Evolutionary conservation across 2,329 filamentous ascomycete genomes (phyloP).

Genomic region (Fusarium humuli): DNA sequence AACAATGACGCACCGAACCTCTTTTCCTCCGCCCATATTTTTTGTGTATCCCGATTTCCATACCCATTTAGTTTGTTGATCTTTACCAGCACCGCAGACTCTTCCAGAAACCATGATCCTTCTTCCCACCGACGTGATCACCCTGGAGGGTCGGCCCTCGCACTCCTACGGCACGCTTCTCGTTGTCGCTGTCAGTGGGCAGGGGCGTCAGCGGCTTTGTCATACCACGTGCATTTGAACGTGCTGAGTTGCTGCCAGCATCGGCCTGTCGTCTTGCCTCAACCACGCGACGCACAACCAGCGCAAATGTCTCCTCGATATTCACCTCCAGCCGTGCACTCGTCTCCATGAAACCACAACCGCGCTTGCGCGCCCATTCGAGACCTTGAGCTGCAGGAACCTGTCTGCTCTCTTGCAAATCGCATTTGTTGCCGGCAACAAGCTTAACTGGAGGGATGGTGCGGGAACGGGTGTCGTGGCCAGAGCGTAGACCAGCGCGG

Average conservation of each 20-base stretch:
- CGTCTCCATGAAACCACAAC: conserved; percentile 91
- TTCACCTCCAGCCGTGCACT: conserved; percentile 86
- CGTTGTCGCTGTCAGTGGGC: conserved; percentile 53
- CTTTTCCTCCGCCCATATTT: background rate
- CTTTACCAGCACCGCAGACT: conserved; percentile 67
- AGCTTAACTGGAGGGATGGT: conserved; percentile 82
- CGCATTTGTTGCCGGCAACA: conserved; percentile 88
- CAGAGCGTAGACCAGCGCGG: conserved; percentile 54
- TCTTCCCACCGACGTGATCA: conserved; percentile 56
- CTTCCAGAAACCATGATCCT: conserved; percentile 64
- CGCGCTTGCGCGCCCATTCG: conserved; percentile 78
- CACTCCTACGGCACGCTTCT: conserved; percentile 61
- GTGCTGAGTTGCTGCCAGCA: conserved; percentile 57
- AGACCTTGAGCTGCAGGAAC: conserved; percentile 77
- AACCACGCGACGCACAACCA: conserved; percentile 71
- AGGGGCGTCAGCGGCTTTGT: conserved; percentile 69
- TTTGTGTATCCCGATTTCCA: background rate
- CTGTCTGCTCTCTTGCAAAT: conserved; percentile 75
- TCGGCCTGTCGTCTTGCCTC: conserved; percentile 66
- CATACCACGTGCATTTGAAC: conserved; percentile 63
- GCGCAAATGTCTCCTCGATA: conserved; percentile 88
- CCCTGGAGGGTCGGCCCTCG: conserved; percentile 58
- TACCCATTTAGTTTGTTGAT: background rate
- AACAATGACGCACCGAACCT: conserved; percentile 22
- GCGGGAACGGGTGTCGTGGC: conserved; percentile 54